Conservation (phyloP, 441 rosid genomes). For the Kokia cookei region DNA sequence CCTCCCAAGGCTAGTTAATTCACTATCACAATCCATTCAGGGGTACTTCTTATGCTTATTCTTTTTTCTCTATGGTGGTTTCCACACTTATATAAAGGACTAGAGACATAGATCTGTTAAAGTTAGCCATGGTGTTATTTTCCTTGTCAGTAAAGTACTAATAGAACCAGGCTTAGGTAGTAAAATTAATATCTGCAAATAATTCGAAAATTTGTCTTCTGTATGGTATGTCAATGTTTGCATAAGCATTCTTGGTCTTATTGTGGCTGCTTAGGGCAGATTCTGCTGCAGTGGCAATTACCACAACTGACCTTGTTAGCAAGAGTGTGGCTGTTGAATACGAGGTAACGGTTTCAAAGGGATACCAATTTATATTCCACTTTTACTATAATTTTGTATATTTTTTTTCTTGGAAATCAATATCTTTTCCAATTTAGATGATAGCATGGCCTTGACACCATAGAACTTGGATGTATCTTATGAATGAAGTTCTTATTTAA, state of each 20-base stretch:
- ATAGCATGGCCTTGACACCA: not conserved
- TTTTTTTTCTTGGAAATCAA: not conserved
- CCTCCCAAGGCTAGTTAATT: conserved; percentile 64
- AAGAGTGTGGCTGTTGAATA: conserved; percentile 94
- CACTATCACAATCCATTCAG: conserved; percentile 50
- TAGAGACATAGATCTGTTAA: not conserved
- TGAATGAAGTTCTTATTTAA: not conserved
- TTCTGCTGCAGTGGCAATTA: conserved; percentile 94
- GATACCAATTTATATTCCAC: not conserved
- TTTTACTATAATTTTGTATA: not conserved
- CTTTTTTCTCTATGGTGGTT: not conserved
- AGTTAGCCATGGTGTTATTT: not conserved
- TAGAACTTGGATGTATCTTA: conserved; percentile 1
- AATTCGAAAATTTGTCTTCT: not conserved
- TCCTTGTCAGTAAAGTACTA: not conserved
- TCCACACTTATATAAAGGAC: not conserved
- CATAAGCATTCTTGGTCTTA: conserved; percentile 9
- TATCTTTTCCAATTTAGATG: not conserved
- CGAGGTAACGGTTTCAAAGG: conserved; percentile 31
- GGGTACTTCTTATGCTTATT: conserved; percentile 41
- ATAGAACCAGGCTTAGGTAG: not conserved
- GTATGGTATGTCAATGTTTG: not conserved
- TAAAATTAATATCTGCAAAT: conserved; percentile 8
- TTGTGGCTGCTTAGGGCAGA: conserved; percentile 64
- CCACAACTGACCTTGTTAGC: conserved; percentile 94